Evolutionary conservation across 768 basidiomycete genomes (phyloP), one percentile per base, ranked within the genome.

Genomic region (Auricularia heimuer): DNA sequence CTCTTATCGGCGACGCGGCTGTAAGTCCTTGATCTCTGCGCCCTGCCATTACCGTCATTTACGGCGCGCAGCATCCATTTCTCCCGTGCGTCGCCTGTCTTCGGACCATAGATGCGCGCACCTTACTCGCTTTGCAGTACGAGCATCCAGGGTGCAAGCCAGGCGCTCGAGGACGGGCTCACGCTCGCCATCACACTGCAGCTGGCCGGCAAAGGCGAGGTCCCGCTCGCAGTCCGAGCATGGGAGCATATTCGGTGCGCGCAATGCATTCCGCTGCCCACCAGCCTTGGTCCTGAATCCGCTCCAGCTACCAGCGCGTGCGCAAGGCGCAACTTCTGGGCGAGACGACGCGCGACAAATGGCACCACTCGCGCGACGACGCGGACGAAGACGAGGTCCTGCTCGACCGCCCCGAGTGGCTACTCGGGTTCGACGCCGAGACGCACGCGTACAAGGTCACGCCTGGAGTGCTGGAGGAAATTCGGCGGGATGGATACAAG

Each of bases 1-100:
- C 66, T 11, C 64, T 75, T 45, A 70, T 73, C 56, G 75, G 75
- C 11, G 69, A 76, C 63, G 70, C 71, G 29, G 69, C 73, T 47
- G 63, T 64, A 24, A 54, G 63, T 14, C 21, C 63, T 11, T 37
- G 33, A 2, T 33, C 18, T 51, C 47, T 51, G 10, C 21, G 36
- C n/a, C 14, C 39, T 4, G 7, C 42, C 16, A 3, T 21, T 11
- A n/a, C 39, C 3, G 7, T 3, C n/a, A 4, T 42, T 12, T 14
- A 14, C 35, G n/a, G 36, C 6, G 0, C 39, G 35, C n/a, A 64
- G 63, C 76, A 74, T 67, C 66, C 72, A 33, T 74, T 72, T 66
- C 70, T 75, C 4, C 71, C 75, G 73, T 70, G 42, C 37, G 63
- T 65, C 35, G 56, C 29, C 29, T 29, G 29, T 29, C 29, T 29